Evolutionary conservation across 1,284 basidiomycete genomes (phyloP).

Genomic region (Mrakiaceae sp.): DNA sequence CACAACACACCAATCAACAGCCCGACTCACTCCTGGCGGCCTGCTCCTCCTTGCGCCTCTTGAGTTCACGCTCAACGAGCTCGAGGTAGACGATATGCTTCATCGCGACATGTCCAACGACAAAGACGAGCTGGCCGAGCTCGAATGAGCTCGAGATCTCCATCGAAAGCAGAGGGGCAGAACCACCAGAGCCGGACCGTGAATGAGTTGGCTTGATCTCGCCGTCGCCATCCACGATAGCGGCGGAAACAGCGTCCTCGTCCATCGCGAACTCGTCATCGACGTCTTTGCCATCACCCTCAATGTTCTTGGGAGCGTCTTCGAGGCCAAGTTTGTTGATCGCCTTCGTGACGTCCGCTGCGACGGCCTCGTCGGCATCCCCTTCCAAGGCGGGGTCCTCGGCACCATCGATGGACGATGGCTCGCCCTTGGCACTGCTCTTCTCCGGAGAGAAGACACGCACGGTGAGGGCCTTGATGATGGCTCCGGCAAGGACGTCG

Average conservation of each 20-base stretch:
- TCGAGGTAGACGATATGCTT: conserved; percentile 97
- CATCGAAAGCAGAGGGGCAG: no score
- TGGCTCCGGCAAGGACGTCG: conserved; percentile 65
- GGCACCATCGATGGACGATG: conserved; percentile 9
- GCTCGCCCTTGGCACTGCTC: no score
- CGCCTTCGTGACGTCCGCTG: neutral
- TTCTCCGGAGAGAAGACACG: conserved; percentile 47
- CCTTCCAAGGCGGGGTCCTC: conserved; percentile 1
- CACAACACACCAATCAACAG: conserved; percentile 1
- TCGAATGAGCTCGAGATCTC: conserved; percentile 51
- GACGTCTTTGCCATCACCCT: conserved; percentile 7
- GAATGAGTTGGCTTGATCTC: no score
- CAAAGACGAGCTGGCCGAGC: conserved; percentile 81
- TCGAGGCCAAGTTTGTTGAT: neutral
- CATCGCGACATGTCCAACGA: conserved; percentile 91
- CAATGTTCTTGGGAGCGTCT: no score
- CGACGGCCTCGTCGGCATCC: conserved; percentile 8
- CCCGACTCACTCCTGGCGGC: conserved; percentile 52
- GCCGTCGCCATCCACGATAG: no score
- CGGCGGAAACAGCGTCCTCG: neutral
- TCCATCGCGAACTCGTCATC: conserved; percentile 7
- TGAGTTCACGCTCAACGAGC: conserved; percentile 93
- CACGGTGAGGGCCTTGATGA: conserved; percentile 70
- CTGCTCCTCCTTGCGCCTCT: conserved; percentile 79
- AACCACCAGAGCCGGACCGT: no score